Evolutionary conservation across 768 basidiomycete genomes (phyloP).

Genomic region (Auricularia heimuer): DNA sequence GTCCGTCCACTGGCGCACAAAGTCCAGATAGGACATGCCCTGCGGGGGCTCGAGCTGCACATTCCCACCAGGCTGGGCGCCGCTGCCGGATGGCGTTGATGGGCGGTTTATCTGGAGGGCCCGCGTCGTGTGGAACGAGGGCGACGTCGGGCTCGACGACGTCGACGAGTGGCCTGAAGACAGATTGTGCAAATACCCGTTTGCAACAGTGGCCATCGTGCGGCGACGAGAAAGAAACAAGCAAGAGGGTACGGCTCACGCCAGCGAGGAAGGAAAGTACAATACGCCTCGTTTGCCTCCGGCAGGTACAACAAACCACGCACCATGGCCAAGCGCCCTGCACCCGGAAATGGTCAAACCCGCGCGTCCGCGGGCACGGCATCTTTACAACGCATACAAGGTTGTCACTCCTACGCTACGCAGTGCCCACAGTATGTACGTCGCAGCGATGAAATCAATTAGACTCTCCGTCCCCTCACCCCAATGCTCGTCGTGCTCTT

Average conservation of each 20-base stretch:
- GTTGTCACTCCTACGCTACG: not conserved
- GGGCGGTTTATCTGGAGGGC: not conserved
- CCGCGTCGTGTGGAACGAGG: conserved; percentile 5
- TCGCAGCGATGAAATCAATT: not conserved
- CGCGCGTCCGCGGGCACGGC: not conserved
- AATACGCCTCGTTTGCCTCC: not conserved
- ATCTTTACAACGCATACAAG: not conserved
- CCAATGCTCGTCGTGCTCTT: conserved; percentile 24
- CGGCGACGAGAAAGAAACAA: not conserved
- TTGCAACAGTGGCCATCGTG: not conserved
- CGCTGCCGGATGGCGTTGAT: not conserved
- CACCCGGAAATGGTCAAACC: not conserved
- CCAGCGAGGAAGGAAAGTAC: not conserved
- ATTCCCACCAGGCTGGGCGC: conserved; percentile 19
- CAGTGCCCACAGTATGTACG: not conserved
- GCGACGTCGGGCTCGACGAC: conserved; percentile 6
- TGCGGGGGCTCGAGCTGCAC: conserved; percentile 16
- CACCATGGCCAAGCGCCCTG: not conserved
- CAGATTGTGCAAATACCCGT: not conserved
- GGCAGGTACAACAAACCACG: not conserved
- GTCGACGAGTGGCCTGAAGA: conserved; percentile 1
- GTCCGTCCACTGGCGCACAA: conserved; percentile 53
- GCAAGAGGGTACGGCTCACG: not conserved
- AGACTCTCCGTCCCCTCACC: not conserved
- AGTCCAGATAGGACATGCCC: conserved; percentile 6